A percentile compares a stretch with the other conserved stretches of the same genome.
phyloP scores from a whole-genome alignment of 1,139 yeast species.

The Yamadazyma blattariae region DNA sequence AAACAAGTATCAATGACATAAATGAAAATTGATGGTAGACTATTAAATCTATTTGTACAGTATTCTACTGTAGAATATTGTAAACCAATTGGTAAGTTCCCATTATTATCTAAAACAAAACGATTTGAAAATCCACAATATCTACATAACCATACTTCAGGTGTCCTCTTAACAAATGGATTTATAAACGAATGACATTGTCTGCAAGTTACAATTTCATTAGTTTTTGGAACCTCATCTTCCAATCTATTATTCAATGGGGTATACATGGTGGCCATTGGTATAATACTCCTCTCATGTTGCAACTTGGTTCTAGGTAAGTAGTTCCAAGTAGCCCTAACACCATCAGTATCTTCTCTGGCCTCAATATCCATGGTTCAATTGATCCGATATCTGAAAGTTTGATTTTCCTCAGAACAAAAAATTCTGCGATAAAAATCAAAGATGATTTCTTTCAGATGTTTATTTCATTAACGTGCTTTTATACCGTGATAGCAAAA shows the following conservation, averaged over 20 bases:
- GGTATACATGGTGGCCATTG: constrained; percentile 63
- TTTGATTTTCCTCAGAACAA: neutral
- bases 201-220: constrained; percentile 42
- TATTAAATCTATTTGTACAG: constrained; percentile 41
- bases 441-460: too few relatives aligned
- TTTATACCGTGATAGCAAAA: too few relatives aligned
- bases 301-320: constrained; percentile 64
- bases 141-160: constrained; percentile 62
- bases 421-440: too few relatives aligned
- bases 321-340: constrained; percentile 87
- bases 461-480: too few relatives aligned
- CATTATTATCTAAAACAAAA: constrained; percentile 20
- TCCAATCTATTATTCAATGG: constrained; percentile 57
- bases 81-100: constrained; percentile 13
- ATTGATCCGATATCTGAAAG: constrained; percentile 1
- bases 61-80: constrained; percentile 52
- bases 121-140: constrained; percentile 58
- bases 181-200: constrained; percentile 59
- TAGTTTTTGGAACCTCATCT: constrained; percentile 35
- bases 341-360: constrained; percentile 85
- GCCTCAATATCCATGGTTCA: constrained; percentile 55
- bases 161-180: constrained; percentile 46
- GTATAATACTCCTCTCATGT: constrained; percentile 56
- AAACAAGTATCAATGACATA: constrained; percentile 66
- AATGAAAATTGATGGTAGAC: constrained; percentile 52